These are phyloP conservation scores for Phlyctochytrium bullatum DNA, from an alignment of 192 early-diverging fungal species.

Conservation along the genomic window DNA sequence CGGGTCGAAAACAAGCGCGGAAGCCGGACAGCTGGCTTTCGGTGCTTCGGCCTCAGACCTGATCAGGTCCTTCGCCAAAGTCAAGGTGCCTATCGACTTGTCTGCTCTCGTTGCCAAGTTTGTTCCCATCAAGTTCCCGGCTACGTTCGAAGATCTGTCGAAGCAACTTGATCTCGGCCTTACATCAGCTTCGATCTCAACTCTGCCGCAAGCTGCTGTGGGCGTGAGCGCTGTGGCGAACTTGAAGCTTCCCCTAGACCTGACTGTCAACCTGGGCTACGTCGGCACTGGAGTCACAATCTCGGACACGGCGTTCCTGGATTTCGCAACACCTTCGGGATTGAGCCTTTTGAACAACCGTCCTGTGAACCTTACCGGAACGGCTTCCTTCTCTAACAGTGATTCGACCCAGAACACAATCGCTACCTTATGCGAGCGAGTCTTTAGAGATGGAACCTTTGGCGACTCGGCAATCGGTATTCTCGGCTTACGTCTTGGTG, in stretches of 20 bases:
- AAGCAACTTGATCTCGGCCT: background rate
- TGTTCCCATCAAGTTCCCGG: slow-evolving; percentile 3
- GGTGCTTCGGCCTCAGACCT: background rate
- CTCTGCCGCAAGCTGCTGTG: background rate
- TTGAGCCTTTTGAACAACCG: background rate
- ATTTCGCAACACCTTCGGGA: background rate
- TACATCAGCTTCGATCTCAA: background rate
- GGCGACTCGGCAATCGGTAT: background rate
- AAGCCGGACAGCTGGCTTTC: background rate
- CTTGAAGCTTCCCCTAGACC: background rate
- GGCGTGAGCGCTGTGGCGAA: background rate
- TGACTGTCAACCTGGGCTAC: background rate
- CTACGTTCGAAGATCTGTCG: background rate
- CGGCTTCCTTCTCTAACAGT: background rate
- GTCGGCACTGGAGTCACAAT: background rate
- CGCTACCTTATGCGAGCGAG: background rate
- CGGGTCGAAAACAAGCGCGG: background rate
- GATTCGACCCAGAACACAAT: background rate
- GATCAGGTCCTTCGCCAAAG: background rate
- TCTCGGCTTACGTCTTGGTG: background rate
- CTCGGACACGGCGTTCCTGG: background rate
- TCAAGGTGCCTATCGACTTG: background rate
- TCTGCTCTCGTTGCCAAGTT: background rate
- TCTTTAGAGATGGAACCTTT: background rate
- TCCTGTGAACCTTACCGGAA: background rate